Conservation (phyloP, 352 stramenopile genomes). For the Pythium volutum region DNA sequence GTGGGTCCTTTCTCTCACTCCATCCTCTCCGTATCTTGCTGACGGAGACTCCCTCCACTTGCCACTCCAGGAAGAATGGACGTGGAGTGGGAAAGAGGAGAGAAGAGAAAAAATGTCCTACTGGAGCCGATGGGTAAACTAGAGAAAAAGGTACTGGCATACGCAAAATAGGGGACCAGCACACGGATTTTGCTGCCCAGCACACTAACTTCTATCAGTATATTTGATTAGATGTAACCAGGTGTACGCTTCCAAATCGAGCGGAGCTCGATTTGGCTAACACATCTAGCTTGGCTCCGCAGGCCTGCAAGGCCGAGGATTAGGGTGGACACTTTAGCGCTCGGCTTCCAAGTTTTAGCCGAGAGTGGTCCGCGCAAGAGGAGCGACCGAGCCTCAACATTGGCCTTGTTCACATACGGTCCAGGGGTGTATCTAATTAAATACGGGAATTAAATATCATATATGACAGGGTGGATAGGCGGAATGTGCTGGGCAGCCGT, state of each 20-base stretch:
- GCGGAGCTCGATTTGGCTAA: not conserved
- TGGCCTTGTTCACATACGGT: not conserved
- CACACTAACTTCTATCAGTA: not conserved
- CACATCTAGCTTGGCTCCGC: not conserved
- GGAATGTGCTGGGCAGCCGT: not conserved
- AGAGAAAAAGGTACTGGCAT: too few species aligned
- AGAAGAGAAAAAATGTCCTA: too few species aligned
- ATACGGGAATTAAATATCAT: not conserved
- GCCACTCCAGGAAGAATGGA: too few species aligned
- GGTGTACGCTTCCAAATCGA: not conserved
- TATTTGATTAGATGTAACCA: not conserved
- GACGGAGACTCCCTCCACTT: too few species aligned
- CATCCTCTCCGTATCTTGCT: too few species aligned
- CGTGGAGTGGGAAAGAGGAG: too few species aligned
- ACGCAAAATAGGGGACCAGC: not conserved
- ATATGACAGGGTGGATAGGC: not conserved
- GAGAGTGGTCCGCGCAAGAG: not conserved
- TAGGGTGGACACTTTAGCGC: not conserved
- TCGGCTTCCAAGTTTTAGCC: not conserved
- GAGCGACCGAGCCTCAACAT: not conserved
- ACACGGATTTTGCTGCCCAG: not conserved
- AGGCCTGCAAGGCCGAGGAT: not conserved
- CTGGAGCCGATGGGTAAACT: too few species aligned
- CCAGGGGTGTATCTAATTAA: not conserved
- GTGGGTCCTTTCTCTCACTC: too few species aligned